Percentiles rank a stretch among this genome's conserved stretches.
Conservation (phyloP, 257 asterid genomes). For the Solanum infundibuliforme region DNA sequence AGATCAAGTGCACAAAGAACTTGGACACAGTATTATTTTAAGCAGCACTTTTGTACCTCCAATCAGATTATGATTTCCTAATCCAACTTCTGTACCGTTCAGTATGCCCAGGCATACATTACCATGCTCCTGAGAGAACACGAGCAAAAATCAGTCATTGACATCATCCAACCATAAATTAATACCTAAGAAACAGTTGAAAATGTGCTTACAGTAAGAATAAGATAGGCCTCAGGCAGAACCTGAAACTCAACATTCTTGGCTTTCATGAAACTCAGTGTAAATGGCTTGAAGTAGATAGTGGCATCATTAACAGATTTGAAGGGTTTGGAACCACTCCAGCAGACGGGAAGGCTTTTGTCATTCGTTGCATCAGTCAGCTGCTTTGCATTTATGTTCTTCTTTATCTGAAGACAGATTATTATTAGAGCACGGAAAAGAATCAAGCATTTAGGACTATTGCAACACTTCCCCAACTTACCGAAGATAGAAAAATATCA, state of each 20-base stretch:
- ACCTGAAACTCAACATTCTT: conserved; percentile 42
- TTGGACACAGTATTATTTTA: neutral
- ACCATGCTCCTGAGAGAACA: conserved; percentile 54
- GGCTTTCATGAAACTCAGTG: conserved; percentile 35
- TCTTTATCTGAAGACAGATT: conserved; percentile 36
- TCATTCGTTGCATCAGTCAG: conserved; percentile 44
- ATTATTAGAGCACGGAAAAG: neutral
- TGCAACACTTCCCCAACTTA: conserved; percentile 7
- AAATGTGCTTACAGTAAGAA: conserved; percentile 48
- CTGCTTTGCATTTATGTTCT: conserved; percentile 21
- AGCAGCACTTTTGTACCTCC: conserved; percentile 46
- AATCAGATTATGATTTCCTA: conserved; percentile 45
- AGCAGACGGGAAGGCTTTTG: conserved; percentile 67
- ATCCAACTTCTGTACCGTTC: conserved; percentile 66
- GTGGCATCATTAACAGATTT: conserved; percentile 39
- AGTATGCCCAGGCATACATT: conserved; percentile 82
- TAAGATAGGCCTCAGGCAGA: conserved; percentile 68
- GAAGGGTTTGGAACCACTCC: conserved; percentile 68
- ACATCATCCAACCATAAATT: neutral
- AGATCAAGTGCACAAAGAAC: conserved; percentile 1
- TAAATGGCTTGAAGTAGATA: conserved; percentile 57
- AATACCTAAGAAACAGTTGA: neutral
- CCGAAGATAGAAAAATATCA: conserved; percentile 19
- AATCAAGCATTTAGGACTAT: neutral
- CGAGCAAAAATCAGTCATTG: neutral